Conservation (phyloP, 83 land plant genomes). For the Thuja plicata region DNA sequence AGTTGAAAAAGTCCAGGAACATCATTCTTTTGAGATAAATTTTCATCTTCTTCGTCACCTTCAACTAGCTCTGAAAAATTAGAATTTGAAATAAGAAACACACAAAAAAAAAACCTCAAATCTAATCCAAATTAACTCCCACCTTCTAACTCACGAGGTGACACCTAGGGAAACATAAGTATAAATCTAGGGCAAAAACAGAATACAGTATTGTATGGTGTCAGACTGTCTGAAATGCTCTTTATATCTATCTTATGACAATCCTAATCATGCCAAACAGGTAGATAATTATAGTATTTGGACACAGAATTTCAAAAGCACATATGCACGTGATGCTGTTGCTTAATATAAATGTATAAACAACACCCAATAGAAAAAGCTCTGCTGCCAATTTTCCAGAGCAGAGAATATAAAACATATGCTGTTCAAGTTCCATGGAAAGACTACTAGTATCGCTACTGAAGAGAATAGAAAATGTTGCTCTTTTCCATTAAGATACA, state of each 20-base stretch:
- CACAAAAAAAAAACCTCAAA: neutral
- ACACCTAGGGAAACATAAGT: neutral
- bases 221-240: neutral
- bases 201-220: neutral
- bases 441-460: neutral
- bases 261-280: neutral
- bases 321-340: neutral
- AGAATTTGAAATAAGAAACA: neutral
- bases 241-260: neutral
- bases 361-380: neutral
- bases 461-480: neutral
- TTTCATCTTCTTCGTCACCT: constrained; percentile 5
- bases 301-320: neutral
- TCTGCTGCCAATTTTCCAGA: neutral
- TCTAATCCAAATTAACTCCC: neutral
- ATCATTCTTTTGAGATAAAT: neutral
- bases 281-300: neutral
- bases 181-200: neutral
- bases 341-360: neutral
- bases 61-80: constrained; percentile 10
- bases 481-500: neutral
- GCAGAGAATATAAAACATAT: neutral
- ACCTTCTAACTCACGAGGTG: neutral
- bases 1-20: neutral
- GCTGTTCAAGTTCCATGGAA: neutral